Evolutionary conservation across 805 yeast species (phyloP), one percentile per base, ranked within the genome.

Genomic region (Candida glaebosa): DNA sequence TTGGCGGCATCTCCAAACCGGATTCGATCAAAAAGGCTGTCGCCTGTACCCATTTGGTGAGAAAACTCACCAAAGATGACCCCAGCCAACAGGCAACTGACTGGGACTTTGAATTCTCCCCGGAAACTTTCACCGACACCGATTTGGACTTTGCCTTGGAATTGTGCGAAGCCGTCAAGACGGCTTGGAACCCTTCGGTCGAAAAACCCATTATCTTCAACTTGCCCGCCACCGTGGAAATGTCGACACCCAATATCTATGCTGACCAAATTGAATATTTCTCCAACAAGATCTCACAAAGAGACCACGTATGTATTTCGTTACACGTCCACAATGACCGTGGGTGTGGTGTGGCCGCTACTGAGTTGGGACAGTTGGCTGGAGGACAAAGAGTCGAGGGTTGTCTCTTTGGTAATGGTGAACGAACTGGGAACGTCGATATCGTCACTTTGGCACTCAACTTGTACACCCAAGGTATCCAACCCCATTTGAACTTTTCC

Each of bases 301-400:
- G 95, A 49, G 86, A 83, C 42, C 81, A 73, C 49, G 76, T 86
- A 18, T 79, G 87, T 52, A 76, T 85, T 39, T 84, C 93, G 10
- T 74, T 86, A 42, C 95, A 85, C 60, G 86, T 88, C 24, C 95
- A 85, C 63, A 85, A 85, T 52, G 93, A 85, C 64, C 75, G 95
- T 55, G 95, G 95, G 17, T 84, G 91, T 60, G 90, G 86, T 10
- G 90, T 85, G n/a, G 93, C 91, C 8, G 93, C 93, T 26, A 83
- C 89, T 3, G 95, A 85, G 63, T 73, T 85, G 42, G 95, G 86
- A 35, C 82, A 80, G 55, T 55, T 85, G 63, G 95, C 88, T 2
- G 95, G 95, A 40, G 95, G 88, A n/a, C 88, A 85, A 60, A 77
- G 95, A 61, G 85, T 85, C 18, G 95, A 85, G 63, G 95, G 95